Evolutionary conservation across 1,284 basidiomycete species (phyloP), one percentile per base, ranked within the genome.

Genomic region (Hymenochaete sp.): DNA sequence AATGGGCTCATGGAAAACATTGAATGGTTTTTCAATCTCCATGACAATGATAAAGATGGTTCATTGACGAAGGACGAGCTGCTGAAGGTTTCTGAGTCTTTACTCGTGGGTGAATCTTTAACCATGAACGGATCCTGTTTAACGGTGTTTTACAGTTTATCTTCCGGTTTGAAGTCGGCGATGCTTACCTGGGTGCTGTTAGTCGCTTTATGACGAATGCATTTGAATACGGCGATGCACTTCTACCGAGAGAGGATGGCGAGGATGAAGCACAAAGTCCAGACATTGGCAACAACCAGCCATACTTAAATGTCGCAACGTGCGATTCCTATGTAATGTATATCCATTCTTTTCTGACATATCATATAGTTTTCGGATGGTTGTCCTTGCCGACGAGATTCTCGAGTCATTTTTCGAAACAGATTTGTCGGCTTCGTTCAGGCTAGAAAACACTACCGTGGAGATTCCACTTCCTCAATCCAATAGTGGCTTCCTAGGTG

Each of bases 1-100:
- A 93, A 91, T 52, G 96, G 96, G 60, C 70, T 98, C 51, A 96
- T 98, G 91, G 89, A 93, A 51, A 95, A 90, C 57, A 97, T 98
- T 56, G 89, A 96, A 62, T 98, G 95, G 93, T 95, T 98, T 67
- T 98, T 98, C 66, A 86, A 88, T 54, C 64, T 98, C 42, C 92
- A 97, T 56, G 93, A 97, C 67, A 93, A 93, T 64, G 86, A 98
- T 62, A 92, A 90, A 53, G 93, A 98, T 58, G 92, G 92, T 0
- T 93, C 73, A 59, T 67, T 98, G 51, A 95, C 93, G 2, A 97
- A 95, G 64, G 93, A 98, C 57, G 95, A 98, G 62, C 89, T 98
- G 24, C 67, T 99, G 54, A 96, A 92, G 1, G 67, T 98, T 31
- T 97, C 93, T 2, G 93, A 98, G 64, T 90, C 91, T 13, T 74